Evolutionary conservation across 2,329 filamentous ascomycete species (phyloP).

Genomic region (Lachnellula hyalina): DNA sequence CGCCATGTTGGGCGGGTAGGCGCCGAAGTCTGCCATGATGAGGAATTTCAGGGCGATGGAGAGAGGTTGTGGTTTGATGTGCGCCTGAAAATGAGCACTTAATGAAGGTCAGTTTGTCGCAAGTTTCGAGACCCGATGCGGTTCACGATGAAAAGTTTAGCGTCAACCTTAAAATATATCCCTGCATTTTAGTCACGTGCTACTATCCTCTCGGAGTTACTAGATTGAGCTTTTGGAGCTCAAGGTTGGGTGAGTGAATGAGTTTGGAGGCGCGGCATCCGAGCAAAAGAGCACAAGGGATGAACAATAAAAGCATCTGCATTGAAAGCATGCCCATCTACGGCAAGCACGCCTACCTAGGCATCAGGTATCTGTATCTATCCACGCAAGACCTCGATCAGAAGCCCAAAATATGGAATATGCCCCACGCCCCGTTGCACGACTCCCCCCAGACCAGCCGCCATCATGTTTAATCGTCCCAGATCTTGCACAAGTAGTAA

Average conservation of each 20-base stretch:
- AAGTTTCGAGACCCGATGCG: background rate
- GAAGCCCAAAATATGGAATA: slow-evolving; percentile 16
- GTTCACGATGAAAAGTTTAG: background rate
- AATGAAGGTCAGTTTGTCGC: background rate
- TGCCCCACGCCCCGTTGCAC: slow-evolving; percentile 14
- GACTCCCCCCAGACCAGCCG: slow-evolving; percentile 14
- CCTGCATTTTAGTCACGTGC: background rate
- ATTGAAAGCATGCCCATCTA: slow-evolving; percentile 18
- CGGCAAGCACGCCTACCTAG: slow-evolving; percentile 13
- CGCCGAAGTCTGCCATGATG: slow-evolving; percentile 55
- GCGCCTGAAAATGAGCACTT: background rate
- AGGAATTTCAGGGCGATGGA: background rate
- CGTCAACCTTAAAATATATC: slow-evolving; percentile 2
- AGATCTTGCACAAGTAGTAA: slow-evolving; percentile 15
- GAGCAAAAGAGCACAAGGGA: background rate
- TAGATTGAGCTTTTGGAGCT: background rate
- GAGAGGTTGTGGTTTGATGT: background rate
- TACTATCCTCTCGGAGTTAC: background rate
- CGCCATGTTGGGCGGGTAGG: slow-evolving; percentile 62
- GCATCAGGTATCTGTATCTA: slow-evolving; percentile 17
- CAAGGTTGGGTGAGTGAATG: background rate
- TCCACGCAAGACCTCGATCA: slow-evolving; percentile 19
- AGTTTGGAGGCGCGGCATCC: no score
- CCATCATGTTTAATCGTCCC: slow-evolving; percentile 22
- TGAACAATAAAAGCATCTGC: slow-evolving; percentile 6